Evolutionary conservation across 768 basidiomycete genomes (phyloP), one percentile per base, ranked within the genome.

Genomic region (Leccinellum luteum): DNA sequence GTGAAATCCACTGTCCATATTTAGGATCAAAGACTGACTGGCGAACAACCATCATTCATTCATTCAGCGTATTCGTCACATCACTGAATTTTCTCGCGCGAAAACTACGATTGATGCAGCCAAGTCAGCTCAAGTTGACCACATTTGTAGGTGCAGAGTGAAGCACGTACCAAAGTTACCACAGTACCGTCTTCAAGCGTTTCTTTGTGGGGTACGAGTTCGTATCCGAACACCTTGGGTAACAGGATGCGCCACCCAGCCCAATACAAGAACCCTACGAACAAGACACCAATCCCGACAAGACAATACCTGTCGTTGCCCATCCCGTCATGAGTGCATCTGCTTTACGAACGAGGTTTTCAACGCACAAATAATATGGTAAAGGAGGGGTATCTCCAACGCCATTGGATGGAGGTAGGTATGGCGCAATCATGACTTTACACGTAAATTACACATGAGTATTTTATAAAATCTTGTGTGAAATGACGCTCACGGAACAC

Each of bases 371-470:
- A 64, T 84, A 85, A 57, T 85, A 85, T 3, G 84, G 82, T 31
- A 85, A 63, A 14, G 85, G 81, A 12, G 83, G 83, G 0, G 84
- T 84, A 60, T 86, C 83, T 14, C 84, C 85, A 1, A 81, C 75
- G 17, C 76, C 74, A 59, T 81, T 81, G 0, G 81, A 73, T 2
- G 85, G 85, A 23, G 62, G 78, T 5, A 85, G 49, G 74, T 83
- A 86, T 0, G 85, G 85, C 0, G 79, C 79, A 8, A 86, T 64
- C 5, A 86, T 73, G 13, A 86, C 84, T 80, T 19, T 23, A 53
- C 6, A 52, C 41, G 19, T 12, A 9, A 23, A 19, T 43, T 25
- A 6, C 14, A 21, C 6, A 47, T 47, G 21, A 47, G 23, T 25
- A 5, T 21, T 2, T 78, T 70, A 5, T 19, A 4, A 19, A 14